Percentiles rank a stretch among this genome's conserved stretches.
Conservation (phyloP, 768 basidiomycete genomes). For the Leucocoprinus sp. region DNA sequence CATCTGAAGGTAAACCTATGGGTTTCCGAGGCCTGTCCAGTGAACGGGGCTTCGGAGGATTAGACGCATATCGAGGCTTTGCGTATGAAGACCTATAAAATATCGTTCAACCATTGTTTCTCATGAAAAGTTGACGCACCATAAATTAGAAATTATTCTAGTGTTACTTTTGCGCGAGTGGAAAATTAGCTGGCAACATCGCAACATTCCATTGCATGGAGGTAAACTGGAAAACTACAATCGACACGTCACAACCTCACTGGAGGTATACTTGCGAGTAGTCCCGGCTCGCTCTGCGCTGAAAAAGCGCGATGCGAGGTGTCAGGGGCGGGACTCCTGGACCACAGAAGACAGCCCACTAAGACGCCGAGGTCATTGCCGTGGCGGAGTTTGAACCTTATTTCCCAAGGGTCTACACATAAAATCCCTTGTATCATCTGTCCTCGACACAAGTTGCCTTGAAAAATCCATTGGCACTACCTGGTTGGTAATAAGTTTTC, state of each 20-base stretch:
- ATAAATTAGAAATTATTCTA: constrained; percentile 13
- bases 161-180: constrained; percentile 30
- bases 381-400: constrained; percentile 25
- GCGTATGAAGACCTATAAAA: constrained; percentile 13
- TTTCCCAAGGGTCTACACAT: constrained; percentile 31
- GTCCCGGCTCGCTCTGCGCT: background rate
- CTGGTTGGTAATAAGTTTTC: constrained; percentile 36
- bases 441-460: constrained; percentile 54
- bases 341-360: background rate
- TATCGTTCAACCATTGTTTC: constrained; percentile 17
- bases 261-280: background rate
- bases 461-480: constrained; percentile 92
- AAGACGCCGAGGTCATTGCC: constrained; percentile 16
- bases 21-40: background rate
- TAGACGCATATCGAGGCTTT: constrained; percentile 13
- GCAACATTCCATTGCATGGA: constrained; percentile 74
- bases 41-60: constrained; percentile 14
- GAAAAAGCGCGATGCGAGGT: background rate
- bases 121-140: constrained; percentile 14
- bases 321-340: background rate
- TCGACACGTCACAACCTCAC: constrained; percentile 12
- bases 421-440: constrained; percentile 17
- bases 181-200: constrained; percentile 55
- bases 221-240: background rate
- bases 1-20: background rate